Evolutionary conservation across 2,329 filamentous ascomycete genomes (phyloP).

Genomic region (Leptoxyphium fumago): DNA sequence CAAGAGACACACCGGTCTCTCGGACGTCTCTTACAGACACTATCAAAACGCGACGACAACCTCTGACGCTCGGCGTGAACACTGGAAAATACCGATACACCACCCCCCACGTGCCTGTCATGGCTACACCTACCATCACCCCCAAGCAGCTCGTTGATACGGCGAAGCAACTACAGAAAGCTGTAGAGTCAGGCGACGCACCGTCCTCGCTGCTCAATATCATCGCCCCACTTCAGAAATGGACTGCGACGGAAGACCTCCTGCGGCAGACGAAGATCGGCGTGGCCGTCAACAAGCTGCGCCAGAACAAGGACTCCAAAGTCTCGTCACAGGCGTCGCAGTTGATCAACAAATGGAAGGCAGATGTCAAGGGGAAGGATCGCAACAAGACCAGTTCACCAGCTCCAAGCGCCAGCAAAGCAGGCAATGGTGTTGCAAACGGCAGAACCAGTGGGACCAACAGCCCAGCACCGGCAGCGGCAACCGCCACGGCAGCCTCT

Average conservation of each 20-base stretch:
- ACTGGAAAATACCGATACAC: too few relatives aligned
- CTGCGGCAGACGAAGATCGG: conserved; percentile 85
- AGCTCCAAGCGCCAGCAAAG: conserved; percentile 26
- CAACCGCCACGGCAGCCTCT: conserved; percentile 33
- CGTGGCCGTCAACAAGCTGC: conserved; percentile 73
- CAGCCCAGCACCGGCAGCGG: conserved; percentile 21
- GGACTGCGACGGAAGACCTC: conserved; percentile 75
- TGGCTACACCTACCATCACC: neutral
- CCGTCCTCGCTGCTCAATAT: conserved; percentile 56
- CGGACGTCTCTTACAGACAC: too few relatives aligned
- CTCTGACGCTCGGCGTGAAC: too few relatives aligned
- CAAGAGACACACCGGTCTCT: too few relatives aligned
- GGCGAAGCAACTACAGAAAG: conserved; percentile 69
- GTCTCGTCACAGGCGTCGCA: conserved; percentile 64
- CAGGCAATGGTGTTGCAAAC: conserved; percentile 18
- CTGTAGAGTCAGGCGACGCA: conserved; percentile 59
- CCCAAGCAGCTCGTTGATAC: conserved; percentile 56
- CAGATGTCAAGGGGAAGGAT: conserved; percentile 47
- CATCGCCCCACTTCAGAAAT: conserved; percentile 65
- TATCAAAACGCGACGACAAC: too few relatives aligned
- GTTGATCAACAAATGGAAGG: conserved; percentile 79
- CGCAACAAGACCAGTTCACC: conserved; percentile 28
- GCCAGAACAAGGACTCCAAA: conserved; percentile 58
- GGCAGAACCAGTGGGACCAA: conserved; percentile 22
- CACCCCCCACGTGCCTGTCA: neutral